phyloP scores from a whole-genome alignment of 306 rosid genomes.

The Dicorynia guianensis region DNA sequence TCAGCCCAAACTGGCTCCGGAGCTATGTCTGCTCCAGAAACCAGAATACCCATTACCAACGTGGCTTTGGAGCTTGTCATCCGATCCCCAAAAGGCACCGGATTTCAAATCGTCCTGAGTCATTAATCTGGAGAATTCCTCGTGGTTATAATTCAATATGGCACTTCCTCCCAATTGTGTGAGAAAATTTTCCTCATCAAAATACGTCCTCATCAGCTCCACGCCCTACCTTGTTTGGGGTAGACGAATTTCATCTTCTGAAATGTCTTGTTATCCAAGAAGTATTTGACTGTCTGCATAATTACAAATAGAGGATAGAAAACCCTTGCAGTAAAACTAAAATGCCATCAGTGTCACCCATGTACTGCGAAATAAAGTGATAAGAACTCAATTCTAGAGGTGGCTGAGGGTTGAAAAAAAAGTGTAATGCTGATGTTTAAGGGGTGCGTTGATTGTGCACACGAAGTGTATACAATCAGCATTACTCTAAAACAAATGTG shows the following conservation, averaged over 20 bases:
- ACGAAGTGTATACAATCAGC: too few relatives aligned
- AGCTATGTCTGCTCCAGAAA: conserved; percentile 59
- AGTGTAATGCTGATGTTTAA: neutral
- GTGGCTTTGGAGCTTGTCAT: conserved; percentile 46
- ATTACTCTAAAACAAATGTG: too few relatives aligned
- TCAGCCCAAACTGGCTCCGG: conserved; percentile 39
- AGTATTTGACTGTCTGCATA: conserved; percentile 82
- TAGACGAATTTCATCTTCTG: conserved; percentile 89
- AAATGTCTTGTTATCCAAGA: conserved; percentile 84
- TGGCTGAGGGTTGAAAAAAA: conserved; percentile 1
- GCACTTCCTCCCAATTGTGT: conserved; percentile 82
- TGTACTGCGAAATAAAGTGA: neutral
- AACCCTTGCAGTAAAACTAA: neutral
- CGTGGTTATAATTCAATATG: conserved; percentile 50
- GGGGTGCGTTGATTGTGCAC: too few relatives aligned
- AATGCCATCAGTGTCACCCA: neutral
- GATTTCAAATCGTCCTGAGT: conserved; percentile 55
- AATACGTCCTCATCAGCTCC: conserved; percentile 82
- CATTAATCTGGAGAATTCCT: conserved; percentile 59
- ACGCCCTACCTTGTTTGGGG: conserved; percentile 78
- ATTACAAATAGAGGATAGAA: conserved; percentile 21
- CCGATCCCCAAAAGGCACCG: conserved; percentile 49
- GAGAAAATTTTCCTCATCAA: conserved; percentile 89
- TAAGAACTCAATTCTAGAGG: neutral
- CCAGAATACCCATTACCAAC: conserved; percentile 51